These are phyloP conservation scores for Yamadazyma nakazawae DNA, from an alignment of 805 yeast species.

Conservation along the genomic window DNA sequence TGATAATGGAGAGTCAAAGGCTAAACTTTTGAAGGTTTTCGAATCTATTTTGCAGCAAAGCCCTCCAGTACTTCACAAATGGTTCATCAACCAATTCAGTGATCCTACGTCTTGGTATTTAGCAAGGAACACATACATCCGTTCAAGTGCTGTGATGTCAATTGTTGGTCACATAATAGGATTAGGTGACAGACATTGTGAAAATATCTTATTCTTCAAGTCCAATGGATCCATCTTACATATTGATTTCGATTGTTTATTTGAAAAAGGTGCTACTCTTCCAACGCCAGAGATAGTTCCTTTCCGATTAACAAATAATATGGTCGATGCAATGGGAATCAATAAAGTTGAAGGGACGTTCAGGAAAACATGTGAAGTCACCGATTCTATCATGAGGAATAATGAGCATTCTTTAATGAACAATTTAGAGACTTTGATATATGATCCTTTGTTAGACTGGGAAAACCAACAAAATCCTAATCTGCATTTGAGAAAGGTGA, in stretches of 20 bases:
- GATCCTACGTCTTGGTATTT: slow-evolving; percentile 87
- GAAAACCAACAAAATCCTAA: slow-evolving; percentile 52
- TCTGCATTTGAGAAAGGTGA: slow-evolving; percentile 64
- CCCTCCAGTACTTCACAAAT: slow-evolving; percentile 74
- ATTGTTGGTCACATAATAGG: slow-evolving; percentile 94
- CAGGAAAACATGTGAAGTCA: slow-evolving; percentile 80
- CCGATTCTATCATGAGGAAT: slow-evolving; percentile 64
- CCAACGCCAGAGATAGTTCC: slow-evolving; percentile 93
- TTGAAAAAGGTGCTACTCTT: slow-evolving; percentile 75
- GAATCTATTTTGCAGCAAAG: slow-evolving; percentile 29
- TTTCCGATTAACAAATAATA: slow-evolving; percentile 83
- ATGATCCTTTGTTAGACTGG: slow-evolving; percentile 91
- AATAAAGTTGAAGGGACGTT: slow-evolving; percentile 89
- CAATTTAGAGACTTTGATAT: slow-evolving; percentile 84
- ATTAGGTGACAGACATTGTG: slow-evolving; percentile 95
- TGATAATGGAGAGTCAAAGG: slow-evolving; percentile 11
- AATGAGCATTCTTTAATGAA: slow-evolving; percentile 87
- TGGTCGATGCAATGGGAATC: slow-evolving; percentile 90
- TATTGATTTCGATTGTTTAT: slow-evolving; percentile 95
- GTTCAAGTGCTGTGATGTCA: slow-evolving; percentile 93
- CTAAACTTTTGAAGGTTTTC: slow-evolving; percentile 22
- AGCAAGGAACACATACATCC: slow-evolving; percentile 68
- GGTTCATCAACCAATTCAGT: slow-evolving; percentile 88
- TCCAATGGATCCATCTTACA: slow-evolving; percentile 79
- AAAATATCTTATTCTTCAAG: slow-evolving; percentile 74